Conservation (phyloP, 1,284 basidiomycete species). For the Ustilago curta region DNA sequence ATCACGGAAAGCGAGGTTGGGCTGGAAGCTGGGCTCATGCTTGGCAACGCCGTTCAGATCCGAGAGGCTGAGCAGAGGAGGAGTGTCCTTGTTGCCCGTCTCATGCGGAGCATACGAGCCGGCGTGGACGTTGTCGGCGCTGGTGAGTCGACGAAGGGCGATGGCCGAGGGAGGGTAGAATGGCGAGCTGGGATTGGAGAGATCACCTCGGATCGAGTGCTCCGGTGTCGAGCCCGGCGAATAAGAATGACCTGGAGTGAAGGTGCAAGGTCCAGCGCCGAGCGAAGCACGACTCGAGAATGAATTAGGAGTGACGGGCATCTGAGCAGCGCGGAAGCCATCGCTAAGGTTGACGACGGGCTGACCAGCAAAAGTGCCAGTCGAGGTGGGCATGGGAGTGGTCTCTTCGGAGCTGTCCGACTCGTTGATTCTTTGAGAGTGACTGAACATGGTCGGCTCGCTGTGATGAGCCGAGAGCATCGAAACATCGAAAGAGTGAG, state of each 20-base stretch:
- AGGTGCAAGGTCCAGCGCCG: constrained; percentile 32
- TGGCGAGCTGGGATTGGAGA: constrained; percentile 39
- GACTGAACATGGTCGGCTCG: constrained; percentile 9
- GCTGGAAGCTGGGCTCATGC: constrained; percentile 43
- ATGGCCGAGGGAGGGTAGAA: constrained; percentile 36
- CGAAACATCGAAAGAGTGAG: constrained; percentile 49
- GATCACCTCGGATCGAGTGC: constrained; percentile 35
- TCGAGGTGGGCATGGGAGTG: constrained; percentile 54
- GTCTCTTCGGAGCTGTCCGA: constrained; percentile 53
- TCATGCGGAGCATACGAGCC: constrained; percentile 35
- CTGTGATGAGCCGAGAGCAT: constrained; percentile 36
- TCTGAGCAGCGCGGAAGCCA: constrained; percentile 36
- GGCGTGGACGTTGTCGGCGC: constrained; percentile 27
- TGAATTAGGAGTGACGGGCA: constrained; percentile 39
- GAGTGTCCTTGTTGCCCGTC: constrained; percentile 23
- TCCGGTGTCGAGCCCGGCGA: constrained; percentile 51
- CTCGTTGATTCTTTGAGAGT: constrained; percentile 26
- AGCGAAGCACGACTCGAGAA: constrained; percentile 28
- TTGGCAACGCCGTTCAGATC: constrained; percentile 26
- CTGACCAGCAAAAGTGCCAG: constrained; percentile 48
- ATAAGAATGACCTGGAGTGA: constrained; percentile 48
- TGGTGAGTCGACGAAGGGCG: constrained; percentile 34
- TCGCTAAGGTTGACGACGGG: constrained; percentile 39
- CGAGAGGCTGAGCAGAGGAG: constrained; percentile 38
- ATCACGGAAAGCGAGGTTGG: constrained; percentile 47